Evolutionary conservation across 2,329 filamentous ascomycete species (phyloP).

Genomic region (Hymenoscyphus occultus): DNA sequence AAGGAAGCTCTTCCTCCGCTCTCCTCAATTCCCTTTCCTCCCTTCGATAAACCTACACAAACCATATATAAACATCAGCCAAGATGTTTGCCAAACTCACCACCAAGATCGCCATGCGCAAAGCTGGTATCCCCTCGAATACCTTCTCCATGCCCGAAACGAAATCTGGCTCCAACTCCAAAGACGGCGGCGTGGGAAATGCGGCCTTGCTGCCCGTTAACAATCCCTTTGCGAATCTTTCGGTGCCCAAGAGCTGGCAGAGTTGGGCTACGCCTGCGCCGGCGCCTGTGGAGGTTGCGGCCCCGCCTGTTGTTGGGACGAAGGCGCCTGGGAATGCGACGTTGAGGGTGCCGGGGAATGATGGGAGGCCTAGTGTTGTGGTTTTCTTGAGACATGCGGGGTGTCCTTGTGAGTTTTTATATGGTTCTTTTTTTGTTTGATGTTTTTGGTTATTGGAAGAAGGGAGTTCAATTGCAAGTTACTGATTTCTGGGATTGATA

Average conservation of each 20-base stretch:
- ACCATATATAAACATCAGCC: background rate
- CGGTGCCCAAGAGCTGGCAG: slow-evolving; percentile 31
- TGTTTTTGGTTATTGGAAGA: too few relatives aligned
- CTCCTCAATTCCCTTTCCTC: background rate
- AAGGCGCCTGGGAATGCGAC: slow-evolving; percentile 27
- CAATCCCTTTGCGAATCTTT: slow-evolving; percentile 32
- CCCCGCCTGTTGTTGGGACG: slow-evolving; percentile 26
- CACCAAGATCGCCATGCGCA: slow-evolving; percentile 35
- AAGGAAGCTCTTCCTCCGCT: background rate
- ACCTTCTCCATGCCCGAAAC: slow-evolving; percentile 22
- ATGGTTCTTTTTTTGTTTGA: too few relatives aligned
- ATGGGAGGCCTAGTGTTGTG: slow-evolving; percentile 55
- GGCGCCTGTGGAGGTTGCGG: slow-evolving; percentile 29
- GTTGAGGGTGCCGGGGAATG: slow-evolving; percentile 44
- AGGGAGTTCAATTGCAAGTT: too few relatives aligned
- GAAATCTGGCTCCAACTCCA: slow-evolving; percentile 16
- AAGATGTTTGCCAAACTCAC: slow-evolving; percentile 35
- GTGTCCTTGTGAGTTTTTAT: slow-evolving; percentile 61
- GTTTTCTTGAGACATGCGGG: slow-evolving; percentile 71
- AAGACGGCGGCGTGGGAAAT: slow-evolving; percentile 9
- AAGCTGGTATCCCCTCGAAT: slow-evolving; percentile 33
- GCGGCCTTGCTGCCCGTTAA: slow-evolving; percentile 24
- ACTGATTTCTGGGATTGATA: slow-evolving; percentile 33
- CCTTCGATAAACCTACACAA: background rate
- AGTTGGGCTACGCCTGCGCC: slow-evolving; percentile 33